Percentiles rank a stretch among this genome's conserved stretches.
Evolutionary conservation across 768 basidiomycete genomes (phyloP).

Genomic region (Lyophyllum atratum): DNA sequence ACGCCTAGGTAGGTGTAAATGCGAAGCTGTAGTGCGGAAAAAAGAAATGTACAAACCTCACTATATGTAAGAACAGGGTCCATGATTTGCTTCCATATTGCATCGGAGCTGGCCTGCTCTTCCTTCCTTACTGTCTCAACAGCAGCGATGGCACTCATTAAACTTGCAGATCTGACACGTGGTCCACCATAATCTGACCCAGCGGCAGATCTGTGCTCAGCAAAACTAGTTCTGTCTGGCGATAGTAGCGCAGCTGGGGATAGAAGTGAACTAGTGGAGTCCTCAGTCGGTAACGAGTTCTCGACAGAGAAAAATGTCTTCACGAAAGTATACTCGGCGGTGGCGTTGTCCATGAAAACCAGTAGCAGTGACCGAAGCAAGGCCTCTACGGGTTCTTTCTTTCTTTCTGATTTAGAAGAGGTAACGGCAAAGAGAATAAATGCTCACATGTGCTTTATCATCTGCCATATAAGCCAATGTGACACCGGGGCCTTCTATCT

Average conservation of each 20-base stretch:
- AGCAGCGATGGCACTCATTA: conserved; percentile 35
- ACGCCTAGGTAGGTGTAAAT: conserved; percentile 46
- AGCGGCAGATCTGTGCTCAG: conserved; percentile 41
- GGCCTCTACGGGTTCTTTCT: conserved; percentile 86
- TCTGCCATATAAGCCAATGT: conserved; percentile 89
- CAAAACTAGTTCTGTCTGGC: conserved; percentile 41
- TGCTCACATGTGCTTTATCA: conserved; percentile 79
- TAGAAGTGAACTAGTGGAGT: conserved; percentile 33
- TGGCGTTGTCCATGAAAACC: conserved; percentile 94
- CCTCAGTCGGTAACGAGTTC: conserved; percentile 32
- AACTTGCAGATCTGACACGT: conserved; percentile 31
- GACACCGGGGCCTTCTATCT: conserved; percentile 78
- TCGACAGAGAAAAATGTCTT: conserved; percentile 74
- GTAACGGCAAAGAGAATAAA: background rate
- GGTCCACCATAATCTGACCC: conserved; percentile 55
- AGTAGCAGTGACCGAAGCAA: conserved; percentile 83
- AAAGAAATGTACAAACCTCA: conserved; percentile 48
- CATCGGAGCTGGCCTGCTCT: conserved; percentile 59
- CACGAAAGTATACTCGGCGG: conserved; percentile 89
- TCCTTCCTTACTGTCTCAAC: conserved; percentile 49
- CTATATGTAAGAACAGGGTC: conserved; percentile 90
- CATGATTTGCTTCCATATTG: conserved; percentile 89
- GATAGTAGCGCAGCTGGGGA: conserved; percentile 44
- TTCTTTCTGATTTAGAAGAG: conserved; percentile 16
- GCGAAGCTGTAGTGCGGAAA: background rate